Evolutionary conservation across 345 rosid genomes (phyloP).

Genomic region (Acer campestre): DNA sequence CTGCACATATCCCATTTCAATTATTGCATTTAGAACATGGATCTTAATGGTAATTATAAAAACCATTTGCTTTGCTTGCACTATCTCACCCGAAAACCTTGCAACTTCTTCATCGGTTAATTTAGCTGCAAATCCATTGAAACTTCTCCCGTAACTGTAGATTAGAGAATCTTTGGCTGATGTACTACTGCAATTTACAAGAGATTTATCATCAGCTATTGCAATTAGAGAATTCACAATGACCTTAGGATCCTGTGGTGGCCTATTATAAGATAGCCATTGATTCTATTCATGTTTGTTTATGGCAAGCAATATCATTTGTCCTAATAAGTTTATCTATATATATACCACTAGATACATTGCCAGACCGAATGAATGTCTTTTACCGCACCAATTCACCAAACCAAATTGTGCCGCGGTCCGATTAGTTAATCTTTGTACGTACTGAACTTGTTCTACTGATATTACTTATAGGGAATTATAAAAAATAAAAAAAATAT

Average conservation of each 20-base stretch:
- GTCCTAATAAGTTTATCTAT: not conserved
- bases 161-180: slow-evolving; percentile 34
- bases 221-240: not conserved
- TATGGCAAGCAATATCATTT: not conserved
- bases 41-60: not conserved
- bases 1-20: slow-evolving; percentile 18
- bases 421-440: no score
- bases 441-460: not conserved
- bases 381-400: no score
- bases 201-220: not conserved
- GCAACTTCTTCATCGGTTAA: slow-evolving; percentile 40
- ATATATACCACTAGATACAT: no score
- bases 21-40: not conserved
- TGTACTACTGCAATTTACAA: slow-evolving; percentile 25
- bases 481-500: no score
- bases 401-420: no score
- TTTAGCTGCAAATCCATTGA: slow-evolving; percentile 51
- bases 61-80: not conserved
- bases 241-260: not conserved
- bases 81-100: slow-evolving; percentile 33
- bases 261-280: not conserved
- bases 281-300: not conserved
- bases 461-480: not conserved
- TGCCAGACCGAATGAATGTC: no score
- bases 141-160: slow-evolving; percentile 42